Evolutionary conservation across 1,139 yeast species (phyloP).

Genomic region (Saccharomyces hybrid): DNA sequence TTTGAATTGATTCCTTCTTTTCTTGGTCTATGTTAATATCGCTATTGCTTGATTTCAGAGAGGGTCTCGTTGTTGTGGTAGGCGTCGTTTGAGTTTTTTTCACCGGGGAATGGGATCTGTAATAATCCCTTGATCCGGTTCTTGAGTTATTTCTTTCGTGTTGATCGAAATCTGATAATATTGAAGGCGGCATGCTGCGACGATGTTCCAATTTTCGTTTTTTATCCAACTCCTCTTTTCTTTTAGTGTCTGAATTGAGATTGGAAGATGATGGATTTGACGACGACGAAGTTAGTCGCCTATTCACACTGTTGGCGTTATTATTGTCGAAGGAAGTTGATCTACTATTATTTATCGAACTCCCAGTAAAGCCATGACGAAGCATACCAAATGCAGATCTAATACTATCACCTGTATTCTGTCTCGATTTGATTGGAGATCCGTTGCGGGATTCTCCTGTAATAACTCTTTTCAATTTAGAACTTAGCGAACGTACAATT

Average conservation of each 20-base stretch:
- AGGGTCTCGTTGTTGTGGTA: not conserved
- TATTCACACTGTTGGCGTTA: not conserved
- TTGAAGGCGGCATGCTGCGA: constrained; percentile 1
- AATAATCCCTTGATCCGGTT: constrained; percentile 5
- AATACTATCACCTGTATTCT: constrained; percentile 23
- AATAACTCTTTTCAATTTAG: constrained; percentile 14
- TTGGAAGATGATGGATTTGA: not conserved
- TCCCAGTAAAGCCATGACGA: constrained; percentile 15
- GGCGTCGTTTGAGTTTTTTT: not conserved
- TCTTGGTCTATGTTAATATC: constrained; percentile 10
- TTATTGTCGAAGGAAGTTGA: constrained; percentile 7
- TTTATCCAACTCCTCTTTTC: not conserved
- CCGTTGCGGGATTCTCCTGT: constrained; percentile 15
- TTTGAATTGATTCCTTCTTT: constrained; percentile 40
- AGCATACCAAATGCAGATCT: constrained; percentile 26
- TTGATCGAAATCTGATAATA: constrained; percentile 7
- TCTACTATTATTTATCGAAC: constrained; percentile 6
- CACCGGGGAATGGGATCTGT: constrained; percentile 8
- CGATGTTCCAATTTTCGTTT: not conserved
- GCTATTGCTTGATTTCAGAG: not conserved
- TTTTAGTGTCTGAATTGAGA: not conserved
- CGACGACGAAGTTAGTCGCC: not conserved
- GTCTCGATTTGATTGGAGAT: constrained; percentile 21
- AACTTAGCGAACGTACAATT: constrained; percentile 12
- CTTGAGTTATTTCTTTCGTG: constrained; percentile 5